phyloP scores from a whole-genome alignment of 2,329 filamentous ascomycete genomes.

The Nannizziopsis barbatae region DNA sequence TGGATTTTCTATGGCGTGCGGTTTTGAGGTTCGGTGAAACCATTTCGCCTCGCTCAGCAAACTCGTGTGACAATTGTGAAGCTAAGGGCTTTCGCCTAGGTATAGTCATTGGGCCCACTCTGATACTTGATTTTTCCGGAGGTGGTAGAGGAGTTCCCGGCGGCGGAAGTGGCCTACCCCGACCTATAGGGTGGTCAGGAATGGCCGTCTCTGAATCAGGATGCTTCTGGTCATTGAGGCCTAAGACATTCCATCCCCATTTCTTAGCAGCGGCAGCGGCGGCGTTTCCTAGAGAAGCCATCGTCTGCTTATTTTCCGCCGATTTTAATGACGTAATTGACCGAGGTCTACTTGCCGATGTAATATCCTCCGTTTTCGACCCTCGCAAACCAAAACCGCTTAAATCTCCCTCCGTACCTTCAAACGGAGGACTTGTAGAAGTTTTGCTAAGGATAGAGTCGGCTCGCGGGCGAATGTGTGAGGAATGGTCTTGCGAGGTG shows the following conservation, averaged over 20 bases:
- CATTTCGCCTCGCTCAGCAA: slow-evolving; percentile 2
- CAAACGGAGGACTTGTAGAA: slow-evolving; percentile 3
- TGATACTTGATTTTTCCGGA: slow-evolving; percentile 48
- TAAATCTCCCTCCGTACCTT: slow-evolving; percentile 3
- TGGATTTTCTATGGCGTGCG: slow-evolving; percentile 43
- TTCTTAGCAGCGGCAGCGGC: slow-evolving; percentile 50
- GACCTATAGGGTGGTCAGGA: slow-evolving; percentile 62
- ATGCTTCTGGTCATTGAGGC: slow-evolving; percentile 30
- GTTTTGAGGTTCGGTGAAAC: slow-evolving; percentile 11
- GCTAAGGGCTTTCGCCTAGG: slow-evolving; percentile 56
- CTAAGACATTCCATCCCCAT: slow-evolving; percentile 46
- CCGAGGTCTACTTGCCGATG: not conserved
- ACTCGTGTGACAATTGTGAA: slow-evolving; percentile 30
- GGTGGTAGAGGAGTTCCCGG: slow-evolving; percentile 67
- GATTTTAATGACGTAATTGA: not conserved
- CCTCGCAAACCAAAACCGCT: not conserved
- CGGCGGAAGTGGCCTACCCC: slow-evolving; percentile 70
- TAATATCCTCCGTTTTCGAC: not conserved
- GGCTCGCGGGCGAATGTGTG: not conserved
- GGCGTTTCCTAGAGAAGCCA: slow-evolving; percentile 39
- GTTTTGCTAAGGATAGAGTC: slow-evolving; percentile 8
- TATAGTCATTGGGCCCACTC: slow-evolving; percentile 46
- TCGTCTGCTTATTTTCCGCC: slow-evolving; percentile 24
- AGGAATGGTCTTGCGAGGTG: not conserved
- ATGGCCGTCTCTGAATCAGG: slow-evolving; percentile 33